Evolutionary conservation across 305 asterid species (phyloP), one percentile per base, ranked within the genome.

Genomic region (Andrographis paniculata): DNA sequence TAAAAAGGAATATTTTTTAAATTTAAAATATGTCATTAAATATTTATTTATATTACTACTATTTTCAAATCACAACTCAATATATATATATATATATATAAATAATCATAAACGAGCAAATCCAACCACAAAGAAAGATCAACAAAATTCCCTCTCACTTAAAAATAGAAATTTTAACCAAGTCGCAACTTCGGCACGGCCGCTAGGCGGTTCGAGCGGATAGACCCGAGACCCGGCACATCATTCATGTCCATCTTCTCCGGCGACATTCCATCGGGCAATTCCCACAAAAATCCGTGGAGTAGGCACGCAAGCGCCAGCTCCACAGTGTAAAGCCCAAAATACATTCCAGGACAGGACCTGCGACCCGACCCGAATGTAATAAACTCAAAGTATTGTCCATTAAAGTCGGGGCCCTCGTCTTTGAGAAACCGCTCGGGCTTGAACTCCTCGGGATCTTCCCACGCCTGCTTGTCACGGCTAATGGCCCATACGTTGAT

Each of bases 341-440:
- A 63, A 45, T 82, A 94, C 94, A 86, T 86, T 3, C 94, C 95
- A n/a, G 95, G 95, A 67, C 95, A 86, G 4, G 95, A 86, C 33
- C 95, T 69, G 20, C 94, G 73, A 6, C 95, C 95, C 59, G 95
- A 79, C 61, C 95, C 95, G 42, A 85, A 85, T 1, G 94, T 92
- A 2, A 87, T 57, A 60, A 75, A 87, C 73, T 87, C 96, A 24
- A 79, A 87, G 44, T 76, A 62, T 6, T 68, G 54, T 2, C 96
- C 96, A n/a, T 68, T 80, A 48, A 66, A 87, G 47, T 87, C 96
- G 1, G 96, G 74, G 0, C 50, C 82, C 1, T 77, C 79, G 0
- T 66, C 68, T 7, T 42, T 24, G 14, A 82, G 63, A 14, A 87
- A 87, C 17, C 94, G 64, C 8, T 71, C 19, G 10, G 96, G 96